These are phyloP conservation scores for Westerdykella sp. DNA, from an alignment of 2,329 filamentous ascomycete genomes.

Conservation along the genomic window DNA sequence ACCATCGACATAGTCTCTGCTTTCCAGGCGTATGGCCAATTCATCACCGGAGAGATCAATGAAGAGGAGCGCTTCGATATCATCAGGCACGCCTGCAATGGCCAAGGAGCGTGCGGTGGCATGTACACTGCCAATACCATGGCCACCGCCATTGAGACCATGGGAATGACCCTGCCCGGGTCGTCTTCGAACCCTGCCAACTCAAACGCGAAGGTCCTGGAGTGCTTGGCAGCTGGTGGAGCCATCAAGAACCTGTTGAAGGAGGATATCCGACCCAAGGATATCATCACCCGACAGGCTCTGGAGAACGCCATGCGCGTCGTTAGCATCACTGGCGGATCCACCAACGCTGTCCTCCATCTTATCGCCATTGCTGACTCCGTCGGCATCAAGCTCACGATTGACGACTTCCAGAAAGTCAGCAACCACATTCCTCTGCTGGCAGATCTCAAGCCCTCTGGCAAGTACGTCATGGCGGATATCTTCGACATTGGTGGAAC, in stretches of 20 bases:
- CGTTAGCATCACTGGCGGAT: conserved; percentile 46
- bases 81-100: conserved; percentile 84
- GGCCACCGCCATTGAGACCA: conserved; percentile 46
- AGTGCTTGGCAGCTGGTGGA: conserved; percentile 45
- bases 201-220: conserved; percentile 46
- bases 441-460: conserved; percentile 48
- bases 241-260: conserved; percentile 48
- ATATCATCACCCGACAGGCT: conserved; percentile 46
- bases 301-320: conserved; percentile 49
- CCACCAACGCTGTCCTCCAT: conserved; percentile 48
- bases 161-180: conserved; percentile 48
- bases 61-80: conserved; percentile 93
- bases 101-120: conserved; percentile 75
- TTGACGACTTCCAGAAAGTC: conserved; percentile 48
- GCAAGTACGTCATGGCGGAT: conserved; percentile 55
- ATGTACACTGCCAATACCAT: conserved; percentile 58
- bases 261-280: conserved; percentile 45
- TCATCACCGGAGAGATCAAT: conserved; percentile 81
- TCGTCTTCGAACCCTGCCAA: conserved; percentile 48
- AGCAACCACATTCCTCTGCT: conserved; percentile 47
- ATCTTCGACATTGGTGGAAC: conserved; percentile 50
- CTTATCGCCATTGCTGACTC: conserved; percentile 48
- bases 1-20: conserved; percentile 92
- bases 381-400: conserved; percentile 45
- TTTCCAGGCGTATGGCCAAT: conserved; percentile 96